These are phyloP conservation scores for Phyllostachys edulis DNA, from an alignment of 176 grass and related monocot species.

Conservation along the genomic window DNA sequence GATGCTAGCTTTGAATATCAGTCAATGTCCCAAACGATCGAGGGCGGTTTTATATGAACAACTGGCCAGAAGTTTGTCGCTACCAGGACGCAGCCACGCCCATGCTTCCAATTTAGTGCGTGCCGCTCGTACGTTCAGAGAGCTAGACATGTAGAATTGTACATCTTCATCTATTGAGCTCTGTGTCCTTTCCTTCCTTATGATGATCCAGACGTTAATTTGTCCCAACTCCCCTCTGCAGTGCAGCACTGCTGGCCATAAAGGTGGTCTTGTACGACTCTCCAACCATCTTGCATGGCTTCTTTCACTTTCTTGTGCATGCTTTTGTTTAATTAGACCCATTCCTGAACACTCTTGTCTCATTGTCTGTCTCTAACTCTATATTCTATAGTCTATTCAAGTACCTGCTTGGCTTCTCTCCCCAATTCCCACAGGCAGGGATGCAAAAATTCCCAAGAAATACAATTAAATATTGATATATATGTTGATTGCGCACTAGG, in stretches of 20 bases:
- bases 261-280: neutral
- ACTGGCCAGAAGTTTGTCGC: too few species aligned
- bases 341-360: neutral
- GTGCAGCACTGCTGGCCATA: neutral
- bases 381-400: neutral
- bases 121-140: too few species aligned
- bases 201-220: neutral
- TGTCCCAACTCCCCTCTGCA: neutral
- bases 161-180: neutral
- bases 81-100: too few species aligned
- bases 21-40: too few species aligned
- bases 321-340: neutral
- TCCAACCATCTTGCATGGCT: neutral
- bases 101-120: neutral
- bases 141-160: neutral
- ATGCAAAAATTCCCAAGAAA: neutral
- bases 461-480: neutral
- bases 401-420: neutral
- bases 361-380: neutral
- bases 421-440: neutral
- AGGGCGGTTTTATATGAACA: too few species aligned
- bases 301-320: neutral
- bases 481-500: too few species aligned
- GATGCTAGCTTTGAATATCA: too few species aligned
- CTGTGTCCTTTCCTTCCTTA: neutral